A percentile compares a stretch with the other conserved stretches of the same genome.
These are phyloP conservation scores for Adansonia madagascariensis DNA, from an alignment of 441 rosid genomes.

Conservation along the genomic window DNA sequence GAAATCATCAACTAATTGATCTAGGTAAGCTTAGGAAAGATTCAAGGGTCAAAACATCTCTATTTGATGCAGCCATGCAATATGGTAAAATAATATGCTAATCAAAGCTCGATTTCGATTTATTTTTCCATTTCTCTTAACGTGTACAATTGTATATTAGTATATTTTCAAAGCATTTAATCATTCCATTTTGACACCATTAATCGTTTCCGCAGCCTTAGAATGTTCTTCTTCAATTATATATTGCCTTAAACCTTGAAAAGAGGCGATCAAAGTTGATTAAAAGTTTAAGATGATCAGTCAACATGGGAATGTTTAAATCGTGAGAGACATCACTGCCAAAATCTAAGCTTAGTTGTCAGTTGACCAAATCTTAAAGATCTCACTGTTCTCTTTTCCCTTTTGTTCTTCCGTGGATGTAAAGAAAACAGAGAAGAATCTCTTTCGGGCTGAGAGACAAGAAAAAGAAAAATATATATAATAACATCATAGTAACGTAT, in stretches of 20 bases:
- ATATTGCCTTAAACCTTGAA: not conserved
- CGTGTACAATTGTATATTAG: too few relatives aligned
- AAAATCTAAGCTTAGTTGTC: not conserved
- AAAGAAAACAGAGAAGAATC: not conserved
- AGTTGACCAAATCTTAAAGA: not conserved
- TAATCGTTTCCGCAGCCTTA: not conserved
- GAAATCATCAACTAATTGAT: not conserved
- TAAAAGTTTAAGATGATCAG: not conserved
- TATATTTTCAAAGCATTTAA: not conserved
- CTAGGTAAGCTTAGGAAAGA: not conserved
- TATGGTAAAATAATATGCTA: too few relatives aligned
- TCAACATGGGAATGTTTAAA: not conserved
- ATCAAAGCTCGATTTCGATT: not conserved
- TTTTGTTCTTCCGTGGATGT: not conserved
- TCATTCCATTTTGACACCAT: conserved; percentile 1
- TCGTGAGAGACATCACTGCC: not conserved
- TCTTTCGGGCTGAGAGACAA: not conserved
- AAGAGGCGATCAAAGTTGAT: not conserved
- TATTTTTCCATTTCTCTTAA: not conserved
- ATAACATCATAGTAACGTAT: not conserved
- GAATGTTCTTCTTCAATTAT: not conserved
- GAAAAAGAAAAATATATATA: not conserved
- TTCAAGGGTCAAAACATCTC: not conserved
- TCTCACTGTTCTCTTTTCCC: not conserved
- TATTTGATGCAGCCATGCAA: not conserved